A percentile compares a stretch with the other conserved stretches of the same genome.
Evolutionary conservation across 2,329 filamentous ascomycete genomes (phyloP).

Genomic region (Pyrenophora teres): DNA sequence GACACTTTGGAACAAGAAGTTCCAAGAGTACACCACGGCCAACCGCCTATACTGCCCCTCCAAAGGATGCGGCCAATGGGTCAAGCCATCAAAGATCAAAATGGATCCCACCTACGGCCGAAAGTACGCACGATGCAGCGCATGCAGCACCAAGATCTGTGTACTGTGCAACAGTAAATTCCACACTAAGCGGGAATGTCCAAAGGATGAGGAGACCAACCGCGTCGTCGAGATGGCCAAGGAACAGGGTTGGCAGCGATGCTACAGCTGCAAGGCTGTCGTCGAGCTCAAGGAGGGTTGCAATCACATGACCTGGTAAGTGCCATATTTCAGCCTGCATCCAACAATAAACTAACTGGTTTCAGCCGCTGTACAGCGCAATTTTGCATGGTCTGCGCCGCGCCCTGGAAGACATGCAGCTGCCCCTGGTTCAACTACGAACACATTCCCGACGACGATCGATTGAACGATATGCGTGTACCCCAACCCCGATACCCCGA

Average conservation of each 20-base stretch:
- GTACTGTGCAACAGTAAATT: conserved; percentile 73
- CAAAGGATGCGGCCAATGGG: conserved; percentile 76
- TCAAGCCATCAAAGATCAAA: conserved; percentile 71
- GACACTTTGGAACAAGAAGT: conserved; percentile 78
- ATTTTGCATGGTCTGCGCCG: conserved; percentile 85
- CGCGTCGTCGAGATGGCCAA: conserved; percentile 68
- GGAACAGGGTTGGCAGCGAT: conserved; percentile 74
- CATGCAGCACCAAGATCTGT: conserved; percentile 77
- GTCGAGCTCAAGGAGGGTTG: conserved; percentile 82
- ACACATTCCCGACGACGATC: conserved; percentile 57
- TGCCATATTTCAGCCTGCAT: conserved; percentile 8
- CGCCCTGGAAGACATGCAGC: conserved; percentile 80
- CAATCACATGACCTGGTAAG: conserved; percentile 86
- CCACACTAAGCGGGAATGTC: conserved; percentile 71
- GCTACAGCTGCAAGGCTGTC: conserved; percentile 72
- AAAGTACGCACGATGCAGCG: conserved; percentile 70
- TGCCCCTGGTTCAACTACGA: conserved; percentile 79
- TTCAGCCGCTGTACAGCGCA: conserved; percentile 75
- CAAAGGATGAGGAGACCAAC: conserved; percentile 69
- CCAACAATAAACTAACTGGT: conserved; percentile 18
- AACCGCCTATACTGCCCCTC: conserved; percentile 80
- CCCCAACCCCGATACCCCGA: conserved; percentile 32
- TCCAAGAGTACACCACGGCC: conserved; percentile 72
- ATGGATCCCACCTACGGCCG: conserved; percentile 57
- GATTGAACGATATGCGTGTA: conserved; percentile 48